These are phyloP conservation scores for Pleoardoris graminearum DNA, from an alignment of 2,329 filamentous ascomycete genomes.

Conservation along the genomic window DNA sequence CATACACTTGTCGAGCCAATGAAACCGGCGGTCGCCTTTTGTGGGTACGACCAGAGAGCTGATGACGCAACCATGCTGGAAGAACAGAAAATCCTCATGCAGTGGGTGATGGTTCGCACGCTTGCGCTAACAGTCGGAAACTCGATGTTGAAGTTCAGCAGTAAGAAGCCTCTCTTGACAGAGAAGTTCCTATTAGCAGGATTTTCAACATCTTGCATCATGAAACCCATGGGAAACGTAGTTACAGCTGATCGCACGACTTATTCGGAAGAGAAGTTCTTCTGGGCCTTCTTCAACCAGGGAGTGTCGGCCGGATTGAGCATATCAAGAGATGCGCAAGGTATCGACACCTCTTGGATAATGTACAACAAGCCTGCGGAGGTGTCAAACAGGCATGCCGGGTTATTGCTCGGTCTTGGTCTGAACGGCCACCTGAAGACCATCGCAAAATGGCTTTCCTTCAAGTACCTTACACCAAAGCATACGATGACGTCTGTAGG, in stretches of 20 bases:
- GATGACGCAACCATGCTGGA: slow-evolving; percentile 86
- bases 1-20: slow-evolving; percentile 82
- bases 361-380: slow-evolving; percentile 96
- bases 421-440: slow-evolving; percentile 93
- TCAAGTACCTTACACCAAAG: slow-evolving; percentile 98
- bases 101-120: slow-evolving; percentile 82
- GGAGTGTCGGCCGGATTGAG: slow-evolving; percentile 90
- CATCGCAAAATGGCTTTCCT: slow-evolving; percentile 96
- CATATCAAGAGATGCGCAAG: slow-evolving; percentile 85
- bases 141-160: slow-evolving; percentile 83
- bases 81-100: slow-evolving; percentile 86
- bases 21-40: slow-evolving; percentile 76
- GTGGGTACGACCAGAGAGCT: slow-evolving; percentile 74
- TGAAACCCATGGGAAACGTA: slow-evolving; percentile 89
- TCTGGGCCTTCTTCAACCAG: slow-evolving; percentile 98
- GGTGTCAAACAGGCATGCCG: slow-evolving; percentile 92
- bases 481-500: slow-evolving; percentile 99
- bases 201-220: slow-evolving; percentile 88
- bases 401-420: slow-evolving; percentile 86
- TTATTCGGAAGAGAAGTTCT: slow-evolving; percentile 94
- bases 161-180: slow-evolving; percentile 84
- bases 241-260: slow-evolving; percentile 87
- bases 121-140: slow-evolving; percentile 86
- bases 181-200: slow-evolving; percentile 89
- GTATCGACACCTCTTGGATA: slow-evolving; percentile 98